phyloP scores from a whole-genome alignment of 345 rosid genomes.

The Populus nigra region DNA sequence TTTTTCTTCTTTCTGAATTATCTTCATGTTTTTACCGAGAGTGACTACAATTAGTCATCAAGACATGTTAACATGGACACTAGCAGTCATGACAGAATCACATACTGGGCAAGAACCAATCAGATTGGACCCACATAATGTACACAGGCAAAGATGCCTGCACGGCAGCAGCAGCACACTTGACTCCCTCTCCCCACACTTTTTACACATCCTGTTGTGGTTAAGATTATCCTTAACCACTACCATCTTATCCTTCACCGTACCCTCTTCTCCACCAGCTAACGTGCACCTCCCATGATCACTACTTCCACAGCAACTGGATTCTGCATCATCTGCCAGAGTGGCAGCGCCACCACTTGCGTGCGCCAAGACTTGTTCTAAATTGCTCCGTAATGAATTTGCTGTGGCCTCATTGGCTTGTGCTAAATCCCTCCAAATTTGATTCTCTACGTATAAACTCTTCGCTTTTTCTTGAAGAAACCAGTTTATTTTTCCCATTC shows the following conservation, averaged over 20 bases:
- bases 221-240: neutral
- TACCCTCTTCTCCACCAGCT: conserved; percentile 12
- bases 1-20: neutral
- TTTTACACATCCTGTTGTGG: conserved; percentile 34
- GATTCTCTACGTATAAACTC: conserved; percentile 51
- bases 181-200: conserved; percentile 66
- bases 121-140: conserved; percentile 58
- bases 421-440: conserved; percentile 63
- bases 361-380: conserved; percentile 61
- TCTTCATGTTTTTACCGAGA: neutral
- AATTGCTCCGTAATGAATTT: conserved; percentile 50
- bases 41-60: conserved; percentile 5
- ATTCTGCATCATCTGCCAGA: conserved; percentile 47
- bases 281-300: conserved; percentile 13
- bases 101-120: conserved; percentile 50
- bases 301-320: conserved; percentile 64
- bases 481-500: conserved; percentile 56
- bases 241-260: conserved; percentile 7
- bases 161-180: conserved; percentile 81
- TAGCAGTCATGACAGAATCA: conserved; percentile 46
- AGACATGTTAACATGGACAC: conserved; percentile 68
- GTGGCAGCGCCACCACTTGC: conserved; percentile 31
- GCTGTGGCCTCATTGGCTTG: conserved; percentile 70
- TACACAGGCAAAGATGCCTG: conserved; percentile 79
- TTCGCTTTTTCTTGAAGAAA: conserved; percentile 61